Percentiles rank a stretch among this genome's conserved stretches.
Evolutionary conservation across 192 early-diverging fungal genomes (phyloP).

Genomic region (Cladochytrium replicatum): DNA sequence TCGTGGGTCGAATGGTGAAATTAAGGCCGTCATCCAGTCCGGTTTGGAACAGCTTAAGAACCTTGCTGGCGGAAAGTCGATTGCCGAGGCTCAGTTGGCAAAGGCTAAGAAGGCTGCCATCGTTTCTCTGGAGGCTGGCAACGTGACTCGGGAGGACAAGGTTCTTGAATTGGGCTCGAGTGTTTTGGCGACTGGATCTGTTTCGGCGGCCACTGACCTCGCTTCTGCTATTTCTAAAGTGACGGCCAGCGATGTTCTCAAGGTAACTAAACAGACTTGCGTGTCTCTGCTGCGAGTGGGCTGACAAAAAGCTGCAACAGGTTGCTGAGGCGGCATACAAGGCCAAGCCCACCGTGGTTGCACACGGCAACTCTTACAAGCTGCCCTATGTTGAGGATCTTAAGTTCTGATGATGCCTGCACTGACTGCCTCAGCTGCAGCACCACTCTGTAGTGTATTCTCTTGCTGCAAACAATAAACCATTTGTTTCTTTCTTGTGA

Average conservation of each 20-base stretch:
- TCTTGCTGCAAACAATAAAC: too few relatives aligned
- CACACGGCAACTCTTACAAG: slow-evolving; percentile 57
- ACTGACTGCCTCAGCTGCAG: too few relatives aligned
- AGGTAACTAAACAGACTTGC: slow-evolving; percentile 44
- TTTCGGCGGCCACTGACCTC: slow-evolving; percentile 41
- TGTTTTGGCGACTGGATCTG: slow-evolving; percentile 13
- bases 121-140: slow-evolving; percentile 29
- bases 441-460: too few relatives aligned
- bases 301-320: too few relatives aligned
- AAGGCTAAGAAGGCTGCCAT: slow-evolving; percentile 41
- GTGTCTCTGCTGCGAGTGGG: too few relatives aligned
- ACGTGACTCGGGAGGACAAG: slow-evolving; percentile 15
- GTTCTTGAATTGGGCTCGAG: slow-evolving; percentile 23
- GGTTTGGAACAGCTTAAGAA: slow-evolving; percentile 31
- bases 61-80: slow-evolving; percentile 13
- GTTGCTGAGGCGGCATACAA: slow-evolving; percentile 53
- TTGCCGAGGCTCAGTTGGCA: slow-evolving; percentile 23
- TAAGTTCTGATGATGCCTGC: too few relatives aligned
- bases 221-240: slow-evolving; percentile 53
- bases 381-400: slow-evolving; percentile 73
- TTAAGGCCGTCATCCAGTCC: slow-evolving; percentile 26
- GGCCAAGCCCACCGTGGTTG: slow-evolving; percentile 67
- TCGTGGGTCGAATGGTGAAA: slow-evolving; percentile 25
- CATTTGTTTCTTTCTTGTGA: too few relatives aligned
- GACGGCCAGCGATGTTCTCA: slow-evolving; percentile 48